These are phyloP conservation scores for Allium cepa DNA, from an alignment of 106 monocot genomes.

Conservation along the genomic window DNA sequence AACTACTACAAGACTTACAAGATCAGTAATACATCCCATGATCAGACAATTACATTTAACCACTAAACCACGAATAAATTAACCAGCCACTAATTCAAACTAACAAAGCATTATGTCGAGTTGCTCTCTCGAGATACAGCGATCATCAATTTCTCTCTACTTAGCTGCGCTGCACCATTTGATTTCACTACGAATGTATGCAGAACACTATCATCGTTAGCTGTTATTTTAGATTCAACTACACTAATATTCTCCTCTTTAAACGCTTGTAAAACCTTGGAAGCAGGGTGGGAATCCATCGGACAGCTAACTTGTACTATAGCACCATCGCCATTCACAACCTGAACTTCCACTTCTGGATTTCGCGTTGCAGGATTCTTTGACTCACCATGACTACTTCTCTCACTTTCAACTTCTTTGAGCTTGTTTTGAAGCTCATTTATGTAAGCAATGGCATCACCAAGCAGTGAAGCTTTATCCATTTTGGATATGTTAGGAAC, in stretches of 20 bases:
- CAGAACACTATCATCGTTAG: constrained; percentile 27
- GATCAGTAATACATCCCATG: too few relatives aligned
- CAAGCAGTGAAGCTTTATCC: constrained; percentile 70
- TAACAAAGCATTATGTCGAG: background rate
- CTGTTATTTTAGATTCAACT: constrained; percentile 45
- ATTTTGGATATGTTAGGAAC: constrained; percentile 81
- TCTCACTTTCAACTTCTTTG: constrained; percentile 53
- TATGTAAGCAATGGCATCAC: constrained; percentile 66
- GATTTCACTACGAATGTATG: constrained; percentile 78
- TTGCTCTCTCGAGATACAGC: constrained; percentile 45
- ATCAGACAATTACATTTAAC: too few relatives aligned
- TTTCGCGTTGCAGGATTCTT: constrained; percentile 5
- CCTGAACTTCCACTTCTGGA: constrained; percentile 47
- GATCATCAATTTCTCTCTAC: constrained; percentile 54
- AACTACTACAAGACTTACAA: too few relatives aligned
- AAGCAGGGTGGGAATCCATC: constrained; percentile 56
- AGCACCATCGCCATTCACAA: constrained; percentile 33
- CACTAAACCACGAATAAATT: too few relatives aligned
- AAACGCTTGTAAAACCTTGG: constrained; percentile 52
- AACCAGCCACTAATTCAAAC: too few relatives aligned
- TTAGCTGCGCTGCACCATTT: constrained; percentile 37
- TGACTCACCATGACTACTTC: constrained; percentile 8
- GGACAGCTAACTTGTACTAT: constrained; percentile 66
- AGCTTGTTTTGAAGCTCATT: constrained; percentile 67
- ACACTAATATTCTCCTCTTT: constrained; percentile 50